A percentile compares a stretch with the other conserved stretches of the same genome.
Conservation (phyloP, 2,329 filamentous ascomycete genomes). For the Trichoderma guizhouense region DNA sequence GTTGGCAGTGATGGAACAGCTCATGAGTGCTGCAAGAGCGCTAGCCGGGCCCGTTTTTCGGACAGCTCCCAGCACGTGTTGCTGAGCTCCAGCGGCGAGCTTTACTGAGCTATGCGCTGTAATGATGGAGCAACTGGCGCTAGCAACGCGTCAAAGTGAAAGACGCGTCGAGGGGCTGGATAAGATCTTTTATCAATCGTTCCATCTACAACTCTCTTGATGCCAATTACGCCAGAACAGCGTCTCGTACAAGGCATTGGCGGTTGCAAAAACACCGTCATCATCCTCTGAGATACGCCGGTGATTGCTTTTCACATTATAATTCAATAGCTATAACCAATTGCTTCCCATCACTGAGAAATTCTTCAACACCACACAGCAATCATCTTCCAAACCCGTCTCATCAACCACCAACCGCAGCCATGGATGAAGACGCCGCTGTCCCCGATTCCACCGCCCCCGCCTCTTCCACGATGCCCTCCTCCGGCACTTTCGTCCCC, state of each 20-base stretch:
- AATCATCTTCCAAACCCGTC: neutral
- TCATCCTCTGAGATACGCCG: no score
- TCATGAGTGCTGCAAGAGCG: neutral
- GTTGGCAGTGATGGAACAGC: neutral
- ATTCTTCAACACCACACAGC: neutral
- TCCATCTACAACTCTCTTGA: neutral
- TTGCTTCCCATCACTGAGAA: neutral
- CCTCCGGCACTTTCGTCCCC: slow-evolving; percentile 53
- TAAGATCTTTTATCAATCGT: neutral
- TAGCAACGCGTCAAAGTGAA: neutral
- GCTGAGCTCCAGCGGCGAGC: slow-evolving; percentile 10
- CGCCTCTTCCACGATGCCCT: neutral
- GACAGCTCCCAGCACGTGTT: slow-evolving; percentile 13
- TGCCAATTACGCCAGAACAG: neutral
- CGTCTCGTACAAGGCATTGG: neutral
- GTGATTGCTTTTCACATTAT: no score
- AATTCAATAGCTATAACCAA: neutral
- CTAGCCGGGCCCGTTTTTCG: neutral
- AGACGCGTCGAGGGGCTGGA: slow-evolving; percentile 26
- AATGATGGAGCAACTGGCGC: neutral
- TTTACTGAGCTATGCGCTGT: slow-evolving; percentile 6
- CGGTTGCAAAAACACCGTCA: no score
- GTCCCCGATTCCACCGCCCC: neutral
- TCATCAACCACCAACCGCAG: neutral
- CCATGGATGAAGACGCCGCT: slow-evolving; percentile 1